Base-by-base conservation (phyloP, 2,329 filamentous ascomycete species). In the Atkinsonella hypoxylon region DNA sequence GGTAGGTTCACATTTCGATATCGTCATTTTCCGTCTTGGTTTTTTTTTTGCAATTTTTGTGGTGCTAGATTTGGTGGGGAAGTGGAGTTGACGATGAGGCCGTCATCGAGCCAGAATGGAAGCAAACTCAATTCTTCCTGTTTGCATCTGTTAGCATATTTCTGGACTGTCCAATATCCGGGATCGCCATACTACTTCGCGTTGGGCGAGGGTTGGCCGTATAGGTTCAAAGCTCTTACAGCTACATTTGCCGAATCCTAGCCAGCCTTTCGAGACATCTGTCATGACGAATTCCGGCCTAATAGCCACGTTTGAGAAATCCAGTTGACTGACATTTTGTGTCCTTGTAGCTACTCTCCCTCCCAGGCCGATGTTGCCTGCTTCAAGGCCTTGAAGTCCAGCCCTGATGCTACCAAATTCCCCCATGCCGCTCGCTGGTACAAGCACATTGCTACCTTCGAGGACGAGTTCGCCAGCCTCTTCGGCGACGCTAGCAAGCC, bases 391-490 rank as follows among this genome's bases (percentile, higher is more conserved):
- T 72, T 96, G 69, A 83, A 78, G 66, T 73, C 77, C 61, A 72
- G 81, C 54, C 93, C 93, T 62, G 82, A 85, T 61, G 80, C 85
- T 64, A 77, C 78, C 70, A 95, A 95, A 78, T 95, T 86, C 83
- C 89, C 91, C 65, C 79, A 95, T 76, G 89, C 86, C 66, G 89
- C 88, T 67, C 86, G 93, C 72, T 98, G 93, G 93, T 96, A 95
- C 83, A 95, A 94, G 82, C 91, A 98, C 82, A 88, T 96, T 68
- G 82, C 87, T 70, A 86, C 87, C 62, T 95, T 87, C 77, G 84
- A 94, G 79, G 79, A 85, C 61, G 91, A 97, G 73, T 97, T 97
- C 77, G 78, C 85, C 64, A 86, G 83, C 58, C 87, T 98, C 48
- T 81, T 89, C 53, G 93, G 93, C 71, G 91, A 97, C 75, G 81